Percentiles rank a stretch among this genome's conserved stretches.
phyloP scores from a whole-genome alignment of 768 basidiomycete species.

The Ramaria rubella region DNA sequence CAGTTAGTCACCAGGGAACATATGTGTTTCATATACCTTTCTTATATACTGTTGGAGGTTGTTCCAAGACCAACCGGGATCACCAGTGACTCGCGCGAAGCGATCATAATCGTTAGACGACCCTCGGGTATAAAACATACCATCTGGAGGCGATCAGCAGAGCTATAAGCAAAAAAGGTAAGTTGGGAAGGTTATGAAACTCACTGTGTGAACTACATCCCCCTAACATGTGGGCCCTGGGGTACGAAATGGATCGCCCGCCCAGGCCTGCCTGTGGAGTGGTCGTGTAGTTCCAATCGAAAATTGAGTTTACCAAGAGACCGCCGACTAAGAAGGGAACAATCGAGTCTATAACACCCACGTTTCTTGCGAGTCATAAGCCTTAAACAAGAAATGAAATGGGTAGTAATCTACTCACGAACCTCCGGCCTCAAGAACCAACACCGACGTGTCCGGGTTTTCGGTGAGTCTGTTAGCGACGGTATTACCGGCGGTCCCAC shows the following conservation, averaged over 20 bases:
- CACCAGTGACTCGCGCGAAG: no score
- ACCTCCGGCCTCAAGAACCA: constrained; percentile 18
- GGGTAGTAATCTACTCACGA: background rate
- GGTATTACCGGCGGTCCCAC: constrained; percentile 15
- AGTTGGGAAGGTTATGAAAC: background rate
- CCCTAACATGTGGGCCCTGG: constrained; percentile 22
- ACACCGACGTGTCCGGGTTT: constrained; percentile 8
- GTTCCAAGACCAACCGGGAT: no score
- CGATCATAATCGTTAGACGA: no score
- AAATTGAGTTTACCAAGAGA: background rate
- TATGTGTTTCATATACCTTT: constrained; percentile 20
- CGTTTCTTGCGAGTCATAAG: background rate
- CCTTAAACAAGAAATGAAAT: background rate
- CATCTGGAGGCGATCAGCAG: constrained; percentile 20
- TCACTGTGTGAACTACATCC: constrained; percentile 23
- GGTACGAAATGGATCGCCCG: constrained; percentile 16
- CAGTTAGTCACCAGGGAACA: background rate
- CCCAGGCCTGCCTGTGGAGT: constrained; percentile 16
- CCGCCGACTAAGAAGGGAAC: background rate
- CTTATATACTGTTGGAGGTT: constrained; percentile 23
- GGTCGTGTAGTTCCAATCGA: background rate
- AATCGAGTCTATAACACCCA: background rate
- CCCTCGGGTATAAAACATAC: constrained; percentile 14
- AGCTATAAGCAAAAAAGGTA: background rate
- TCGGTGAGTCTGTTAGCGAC: constrained; percentile 15